Evolutionary conservation across 2,329 filamentous ascomycete genomes (phyloP).

Genomic region (Arthrobotrys sinensis): DNA sequence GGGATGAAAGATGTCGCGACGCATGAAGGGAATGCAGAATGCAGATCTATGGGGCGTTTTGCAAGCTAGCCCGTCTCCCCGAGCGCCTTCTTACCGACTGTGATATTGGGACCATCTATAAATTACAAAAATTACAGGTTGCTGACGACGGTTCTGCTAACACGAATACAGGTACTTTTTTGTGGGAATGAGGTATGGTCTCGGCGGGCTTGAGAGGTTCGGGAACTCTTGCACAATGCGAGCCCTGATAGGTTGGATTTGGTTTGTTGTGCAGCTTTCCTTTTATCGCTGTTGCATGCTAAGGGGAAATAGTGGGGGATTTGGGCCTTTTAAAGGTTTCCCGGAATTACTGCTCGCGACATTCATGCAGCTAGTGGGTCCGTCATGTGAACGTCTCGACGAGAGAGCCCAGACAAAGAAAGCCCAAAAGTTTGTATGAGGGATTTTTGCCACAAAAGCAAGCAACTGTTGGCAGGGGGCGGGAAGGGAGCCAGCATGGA

Average conservation of each 20-base stretch:
- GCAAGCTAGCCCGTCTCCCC: conserved; percentile 41
- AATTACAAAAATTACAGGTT: conserved; percentile 1
- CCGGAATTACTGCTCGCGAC: conserved; percentile 21
- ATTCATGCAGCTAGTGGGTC: conserved; percentile 27
- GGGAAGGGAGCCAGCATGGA: conserved; percentile 48
- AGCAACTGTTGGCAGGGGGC: conserved; percentile 24
- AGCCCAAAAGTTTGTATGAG: conserved; percentile 51
- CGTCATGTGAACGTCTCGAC: conserved; percentile 39
- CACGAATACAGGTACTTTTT: background rate
- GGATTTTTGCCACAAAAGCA: conserved; percentile 61
- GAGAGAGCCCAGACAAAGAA: conserved; percentile 16
- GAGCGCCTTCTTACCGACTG: conserved; percentile 37
- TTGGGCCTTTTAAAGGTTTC: conserved; percentile 58
- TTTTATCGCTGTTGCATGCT: conserved; percentile 14
- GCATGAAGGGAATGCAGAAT: conserved; percentile 30
- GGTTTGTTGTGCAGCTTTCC: conserved; percentile 5
- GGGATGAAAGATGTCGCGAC: conserved; percentile 8
- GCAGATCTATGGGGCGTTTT: conserved; percentile 24
- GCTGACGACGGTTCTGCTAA: background rate
- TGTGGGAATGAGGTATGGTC: conserved; percentile 18
- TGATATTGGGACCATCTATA: conserved; percentile 15
- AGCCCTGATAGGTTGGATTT: conserved; percentile 33
- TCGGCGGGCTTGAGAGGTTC: conserved; percentile 26
- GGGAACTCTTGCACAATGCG: conserved; percentile 13
- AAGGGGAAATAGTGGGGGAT: conserved; percentile 32